These are phyloP conservation scores for Suillus brevipes DNA, from an alignment of 768 basidiomycete genomes.

Conservation along the genomic window DNA sequence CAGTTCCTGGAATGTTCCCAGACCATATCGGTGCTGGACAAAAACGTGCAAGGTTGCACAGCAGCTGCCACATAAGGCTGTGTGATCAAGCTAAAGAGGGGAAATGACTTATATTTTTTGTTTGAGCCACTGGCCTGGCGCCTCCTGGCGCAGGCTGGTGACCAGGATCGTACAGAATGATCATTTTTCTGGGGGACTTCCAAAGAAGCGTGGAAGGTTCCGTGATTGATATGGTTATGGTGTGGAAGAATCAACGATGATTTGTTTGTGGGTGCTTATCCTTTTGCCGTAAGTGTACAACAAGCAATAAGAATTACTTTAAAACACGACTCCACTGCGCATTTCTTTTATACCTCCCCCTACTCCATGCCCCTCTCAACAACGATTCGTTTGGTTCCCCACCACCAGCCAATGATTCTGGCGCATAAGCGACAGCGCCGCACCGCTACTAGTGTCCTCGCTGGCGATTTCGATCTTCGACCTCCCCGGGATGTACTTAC, in stretches of 20 bases:
- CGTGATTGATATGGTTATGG: conserved; percentile 19
- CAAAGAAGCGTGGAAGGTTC: conserved; percentile 13
- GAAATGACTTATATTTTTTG: not conserved
- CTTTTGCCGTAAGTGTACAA: conserved; percentile 38
- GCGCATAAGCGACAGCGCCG: conserved; percentile 46
- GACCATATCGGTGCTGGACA: conserved; percentile 11
- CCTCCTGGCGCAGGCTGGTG: not conserved
- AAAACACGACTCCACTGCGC: conserved; percentile 36
- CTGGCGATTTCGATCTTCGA: conserved; percentile 69
- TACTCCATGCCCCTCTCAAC: conserved; percentile 10
- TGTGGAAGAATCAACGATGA: conserved; percentile 27
- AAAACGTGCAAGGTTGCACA: conserved; percentile 8
- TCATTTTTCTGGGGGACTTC: conserved; percentile 9
- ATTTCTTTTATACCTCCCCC: conserved; percentile 20
- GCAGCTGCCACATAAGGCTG: conserved; percentile 8
- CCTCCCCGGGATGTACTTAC: conserved; percentile 76
- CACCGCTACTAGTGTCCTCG: conserved; percentile 73
- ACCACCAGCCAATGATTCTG: conserved; percentile 15
- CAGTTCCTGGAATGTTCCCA: conserved; percentile 33
- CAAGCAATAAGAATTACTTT: conserved; percentile 33
- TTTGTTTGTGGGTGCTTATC: conserved; percentile 38
- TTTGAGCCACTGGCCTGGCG: not conserved
- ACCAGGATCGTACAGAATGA: conserved; percentile 2
- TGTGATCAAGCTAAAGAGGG: conserved; percentile 2
- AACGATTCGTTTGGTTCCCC: conserved; percentile 26